Evolutionary conservation across 2,329 filamentous ascomycete species (phyloP).

Genomic region (Graphilbum sp.): DNA sequence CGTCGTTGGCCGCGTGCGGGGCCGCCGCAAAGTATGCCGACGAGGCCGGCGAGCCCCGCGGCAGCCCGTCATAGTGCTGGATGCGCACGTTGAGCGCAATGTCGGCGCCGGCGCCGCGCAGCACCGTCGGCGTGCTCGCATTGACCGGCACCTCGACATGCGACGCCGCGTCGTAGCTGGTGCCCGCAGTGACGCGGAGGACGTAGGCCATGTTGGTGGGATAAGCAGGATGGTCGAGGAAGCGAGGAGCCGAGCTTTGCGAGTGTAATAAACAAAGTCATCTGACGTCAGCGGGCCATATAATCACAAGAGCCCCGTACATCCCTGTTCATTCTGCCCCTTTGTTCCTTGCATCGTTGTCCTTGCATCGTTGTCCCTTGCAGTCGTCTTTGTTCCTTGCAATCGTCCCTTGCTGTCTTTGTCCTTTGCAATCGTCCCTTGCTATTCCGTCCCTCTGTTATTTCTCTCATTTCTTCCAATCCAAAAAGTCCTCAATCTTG

Average conservation of each 20-base stretch:
- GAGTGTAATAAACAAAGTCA: no score
- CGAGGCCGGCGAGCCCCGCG: conserved; percentile 47
- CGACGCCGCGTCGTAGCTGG: conserved; percentile 54
- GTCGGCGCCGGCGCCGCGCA: conserved; percentile 48
- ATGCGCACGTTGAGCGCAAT: conserved; percentile 61
- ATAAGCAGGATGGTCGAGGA: background rate
- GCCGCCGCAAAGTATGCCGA: conserved; percentile 63
- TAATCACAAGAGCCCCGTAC: no score
- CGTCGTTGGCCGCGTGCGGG: conserved; percentile 46
- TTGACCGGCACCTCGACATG: conserved; percentile 68
- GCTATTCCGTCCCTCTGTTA: no score
- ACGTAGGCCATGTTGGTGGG: conserved; percentile 72
- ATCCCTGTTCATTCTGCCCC: no score
- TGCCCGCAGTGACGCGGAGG: conserved; percentile 66
- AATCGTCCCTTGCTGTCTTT: no score
- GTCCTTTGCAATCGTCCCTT: no score
- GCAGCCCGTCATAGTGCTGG: conserved; percentile 51
- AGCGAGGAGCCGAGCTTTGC: no score
- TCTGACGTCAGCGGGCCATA: no score
- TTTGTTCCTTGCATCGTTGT: no score
- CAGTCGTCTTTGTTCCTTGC: no score
- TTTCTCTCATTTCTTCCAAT: no score
- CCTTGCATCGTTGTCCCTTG: no score
- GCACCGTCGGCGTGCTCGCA: conserved; percentile 38
- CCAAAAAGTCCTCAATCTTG: conserved; percentile 33